Evolutionary conservation across 306 rosid species (phyloP), one percentile per base, ranked within the genome.

Genomic region (Lathyrus sativus): DNA sequence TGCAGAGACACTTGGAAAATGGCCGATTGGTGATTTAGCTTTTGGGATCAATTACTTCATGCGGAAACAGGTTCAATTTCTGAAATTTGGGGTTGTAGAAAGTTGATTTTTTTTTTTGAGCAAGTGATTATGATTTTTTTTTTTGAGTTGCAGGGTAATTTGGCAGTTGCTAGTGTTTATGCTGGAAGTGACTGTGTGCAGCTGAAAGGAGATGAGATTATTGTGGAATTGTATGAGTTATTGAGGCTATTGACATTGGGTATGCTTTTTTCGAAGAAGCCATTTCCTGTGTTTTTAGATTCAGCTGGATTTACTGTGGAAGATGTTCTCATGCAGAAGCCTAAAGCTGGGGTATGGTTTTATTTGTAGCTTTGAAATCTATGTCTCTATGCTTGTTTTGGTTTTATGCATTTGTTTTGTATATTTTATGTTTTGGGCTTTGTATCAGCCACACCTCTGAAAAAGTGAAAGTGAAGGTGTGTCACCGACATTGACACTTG

Each of bases 11-110:
- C 75, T 93, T 18, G 97, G 97, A 1, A 93, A 90, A 67, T 93
- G 99, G 99, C 97, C 97, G 59, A 93, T 93, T 71, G 97, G 99
- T 31, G 99, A 93, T 76, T 85, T 93, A 87, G 99, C 99, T 41
- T 93, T 93, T 39, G 99, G 99, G 19, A 90, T 93, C 78, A 93
- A 93, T 68, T 93, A 88, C 79, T 83, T 88, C 65, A 90, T 93
- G 84, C 86, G 95, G 64, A 82, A 92, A 82, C 99, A 93, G 99
- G 99, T 78, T 74, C 17, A 41, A 19, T 55, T 74, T 48, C 7
- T 33, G 17, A 42, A 8, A 31, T 57, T 49, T 64, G 41, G 53
- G 70, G 38, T 62, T 41, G n/a, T n/a, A 11, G 55, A 28, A 11
- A 28, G 3, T 10, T 14, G 26, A 43, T 2, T 15, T 54, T 39